A percentile compares a stretch with the other conserved stretches of the same genome.
phyloP scores from a whole-genome alignment of 78 protist genomes.

The Salpingoeca rosetta region DNA sequence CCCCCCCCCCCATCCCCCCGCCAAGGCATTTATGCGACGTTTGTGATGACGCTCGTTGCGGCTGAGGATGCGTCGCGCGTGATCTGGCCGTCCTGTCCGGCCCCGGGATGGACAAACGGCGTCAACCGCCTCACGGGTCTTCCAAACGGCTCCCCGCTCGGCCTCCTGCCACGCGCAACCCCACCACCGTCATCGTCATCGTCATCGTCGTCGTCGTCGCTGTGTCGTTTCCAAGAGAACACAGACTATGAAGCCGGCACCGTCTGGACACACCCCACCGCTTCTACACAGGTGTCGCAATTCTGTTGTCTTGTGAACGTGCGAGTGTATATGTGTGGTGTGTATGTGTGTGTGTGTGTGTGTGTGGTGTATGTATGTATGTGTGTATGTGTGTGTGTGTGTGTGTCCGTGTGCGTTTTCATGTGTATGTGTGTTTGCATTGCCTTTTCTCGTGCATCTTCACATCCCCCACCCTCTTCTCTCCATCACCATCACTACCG shows the following conservation, averaged over 20 bases:
- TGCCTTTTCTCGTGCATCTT: not conserved
- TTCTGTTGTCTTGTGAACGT: too few species aligned
- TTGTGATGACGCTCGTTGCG: conserved; percentile 28
- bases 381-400: too few species aligned
- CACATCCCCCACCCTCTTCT: not conserved
- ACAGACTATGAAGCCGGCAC: too few species aligned
- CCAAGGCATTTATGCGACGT: conserved; percentile 13
- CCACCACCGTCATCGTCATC: not conserved
- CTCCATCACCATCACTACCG: not conserved
- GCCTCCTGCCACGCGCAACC: not conserved
- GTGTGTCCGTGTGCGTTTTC: not conserved
- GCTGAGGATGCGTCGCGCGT: conserved; percentile 24
- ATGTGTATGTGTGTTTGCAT: not conserved
- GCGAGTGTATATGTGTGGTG: too few species aligned
- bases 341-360: too few species aligned
- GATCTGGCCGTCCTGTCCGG: conserved; percentile 43
- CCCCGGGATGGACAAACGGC: conserved; percentile 31
- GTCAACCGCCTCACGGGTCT: conserved; percentile 24
- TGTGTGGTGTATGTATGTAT: too few species aligned
- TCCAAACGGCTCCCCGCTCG: conserved; percentile 9
- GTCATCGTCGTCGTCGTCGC: not conserved
- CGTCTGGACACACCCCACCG: too few species aligned
- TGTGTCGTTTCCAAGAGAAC: not conserved
- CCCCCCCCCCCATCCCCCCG: too few species aligned
- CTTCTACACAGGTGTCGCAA: too few species aligned